Conservation (phyloP, 768 basidiomycete species). For the Butyriboletus loyo region DNA sequence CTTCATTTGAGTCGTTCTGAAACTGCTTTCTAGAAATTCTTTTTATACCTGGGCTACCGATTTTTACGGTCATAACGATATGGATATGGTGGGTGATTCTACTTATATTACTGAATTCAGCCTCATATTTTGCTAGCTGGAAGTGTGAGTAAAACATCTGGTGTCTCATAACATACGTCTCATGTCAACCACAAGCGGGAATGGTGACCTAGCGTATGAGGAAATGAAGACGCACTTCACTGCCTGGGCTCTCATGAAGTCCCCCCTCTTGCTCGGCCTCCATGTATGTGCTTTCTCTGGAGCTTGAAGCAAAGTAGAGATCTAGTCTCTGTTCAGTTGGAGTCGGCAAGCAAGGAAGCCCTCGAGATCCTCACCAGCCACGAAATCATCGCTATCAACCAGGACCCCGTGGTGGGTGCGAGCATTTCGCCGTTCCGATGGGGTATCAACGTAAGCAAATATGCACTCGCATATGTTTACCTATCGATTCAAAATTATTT, state of each 20-base stretch:
- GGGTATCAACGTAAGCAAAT: constrained; percentile 55
- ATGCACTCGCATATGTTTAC: neutral
- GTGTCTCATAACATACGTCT: neutral
- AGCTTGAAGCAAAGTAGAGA: constrained; percentile 1
- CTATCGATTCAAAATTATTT: neutral
- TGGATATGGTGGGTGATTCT: constrained; percentile 53
- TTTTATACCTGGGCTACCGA: constrained; percentile 61
- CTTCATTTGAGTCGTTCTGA: neutral
- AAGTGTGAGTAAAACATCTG: constrained; percentile 41
- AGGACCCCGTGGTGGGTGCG: constrained; percentile 59
- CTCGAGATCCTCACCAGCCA: constrained; percentile 58
- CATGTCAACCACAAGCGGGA: constrained; percentile 43
- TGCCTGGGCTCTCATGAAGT: constrained; percentile 70
- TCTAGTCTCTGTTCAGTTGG: constrained; percentile 37
- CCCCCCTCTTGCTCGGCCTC: constrained; percentile 62
- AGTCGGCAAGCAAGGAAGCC: constrained; percentile 46
- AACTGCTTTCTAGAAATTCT: constrained; percentile 48
- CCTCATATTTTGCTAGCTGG: constrained; percentile 38
- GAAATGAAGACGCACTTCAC: constrained; percentile 71
- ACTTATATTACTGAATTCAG: constrained; percentile 2
- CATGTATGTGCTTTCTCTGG: constrained; percentile 37
- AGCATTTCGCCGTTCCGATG: constrained; percentile 66
- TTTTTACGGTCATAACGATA: constrained; percentile 66
- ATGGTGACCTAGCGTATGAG: constrained; percentile 57
- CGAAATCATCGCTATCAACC: constrained; percentile 67